phyloP scores from a whole-genome alignment of 2,329 filamentous ascomycete species.

The Colletotrichum tanaceti region DNA sequence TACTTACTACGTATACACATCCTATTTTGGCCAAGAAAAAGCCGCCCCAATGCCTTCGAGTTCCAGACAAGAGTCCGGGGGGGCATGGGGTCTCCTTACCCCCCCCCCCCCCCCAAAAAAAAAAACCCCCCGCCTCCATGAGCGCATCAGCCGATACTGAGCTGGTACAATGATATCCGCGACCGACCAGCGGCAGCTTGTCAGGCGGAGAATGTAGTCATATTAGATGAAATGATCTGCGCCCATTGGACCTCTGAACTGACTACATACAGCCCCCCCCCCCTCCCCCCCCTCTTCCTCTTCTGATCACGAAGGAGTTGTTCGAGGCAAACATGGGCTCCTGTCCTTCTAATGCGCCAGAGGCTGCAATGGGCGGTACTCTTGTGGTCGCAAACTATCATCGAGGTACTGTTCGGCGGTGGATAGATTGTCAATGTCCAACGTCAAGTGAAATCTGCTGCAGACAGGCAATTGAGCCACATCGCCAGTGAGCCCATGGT shows the following conservation, averaged over 20 bases:
- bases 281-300: conserved; percentile 1
- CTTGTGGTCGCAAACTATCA: background rate
- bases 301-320: background rate
- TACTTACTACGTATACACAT: too few species aligned
- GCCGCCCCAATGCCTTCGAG: conserved; percentile 11
- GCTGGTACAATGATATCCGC: conserved; percentile 27
- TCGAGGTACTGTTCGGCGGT: background rate
- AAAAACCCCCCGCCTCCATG: conserved; percentile 12
- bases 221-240: conserved; percentile 36
- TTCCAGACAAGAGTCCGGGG: conserved; percentile 19
- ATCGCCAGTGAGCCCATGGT: conserved; percentile 29
- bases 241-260: conserved; percentile 8
- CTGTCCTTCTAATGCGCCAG: background rate
- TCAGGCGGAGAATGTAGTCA: conserved; percentile 39
- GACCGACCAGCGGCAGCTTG: conserved; percentile 34
- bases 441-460: conserved; percentile 6
- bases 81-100: conserved; percentile 2
- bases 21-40: background rate
- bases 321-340: conserved; percentile 24
- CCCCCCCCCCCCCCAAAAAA: background rate
- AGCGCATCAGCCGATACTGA: conserved; percentile 20
- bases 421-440: background rate
- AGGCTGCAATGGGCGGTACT: background rate
- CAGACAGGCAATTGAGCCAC: conserved; percentile 5
- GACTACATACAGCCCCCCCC: too few species aligned